A percentile compares a stretch with the other conserved stretches of the same genome.
Conservation (phyloP, 257 asterid genomes). For the Solanum bulbocastanum region DNA sequence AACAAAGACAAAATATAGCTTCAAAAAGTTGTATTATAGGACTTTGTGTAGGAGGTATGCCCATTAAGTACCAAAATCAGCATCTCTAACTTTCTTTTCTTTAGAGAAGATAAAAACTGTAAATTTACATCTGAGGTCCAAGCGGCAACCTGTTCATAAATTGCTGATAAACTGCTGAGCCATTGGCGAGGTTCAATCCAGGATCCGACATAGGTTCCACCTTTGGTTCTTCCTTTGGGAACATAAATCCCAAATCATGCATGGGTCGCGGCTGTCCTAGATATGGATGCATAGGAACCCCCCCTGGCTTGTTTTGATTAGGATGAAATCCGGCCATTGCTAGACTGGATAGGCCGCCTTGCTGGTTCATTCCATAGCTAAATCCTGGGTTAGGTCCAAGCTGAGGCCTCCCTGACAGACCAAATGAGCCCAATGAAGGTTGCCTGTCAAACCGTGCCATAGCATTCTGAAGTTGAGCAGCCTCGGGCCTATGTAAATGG, state of each 20-base stretch:
- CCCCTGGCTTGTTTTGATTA: slow-evolving; percentile 29
- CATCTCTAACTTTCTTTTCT: slow-evolving; percentile 3
- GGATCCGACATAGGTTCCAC: slow-evolving; percentile 38
- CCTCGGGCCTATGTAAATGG: slow-evolving; percentile 39
- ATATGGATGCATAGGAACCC: slow-evolving; percentile 27
- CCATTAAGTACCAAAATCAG: slow-evolving; percentile 3
- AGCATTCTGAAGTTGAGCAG: slow-evolving; percentile 38
- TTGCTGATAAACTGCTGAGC: slow-evolving; percentile 49
- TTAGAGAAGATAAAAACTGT: slow-evolving; percentile 9
- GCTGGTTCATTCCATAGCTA: slow-evolving; percentile 49
- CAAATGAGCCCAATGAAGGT: slow-evolving; percentile 23
- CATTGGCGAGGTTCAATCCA: slow-evolving; percentile 29
- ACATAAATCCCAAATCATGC: slow-evolving; percentile 29
- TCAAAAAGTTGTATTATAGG: neutral
- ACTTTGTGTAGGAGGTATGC: neutral
- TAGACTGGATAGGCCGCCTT: slow-evolving; percentile 23
- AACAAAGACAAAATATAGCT: neutral
- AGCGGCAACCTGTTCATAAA: slow-evolving; percentile 52
- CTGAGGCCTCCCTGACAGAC: slow-evolving; percentile 31
- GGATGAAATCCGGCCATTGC: slow-evolving; percentile 35
- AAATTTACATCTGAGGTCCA: slow-evolving; percentile 55
- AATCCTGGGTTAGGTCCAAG: slow-evolving; percentile 35
- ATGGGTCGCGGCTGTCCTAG: slow-evolving; percentile 26
- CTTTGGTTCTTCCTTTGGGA: slow-evolving; percentile 51
- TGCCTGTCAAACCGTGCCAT: slow-evolving; percentile 36